These are phyloP conservation scores for Cordyceps javanica DNA, from an alignment of 2,329 filamentous ascomycete genomes.

Conservation along the genomic window DNA sequence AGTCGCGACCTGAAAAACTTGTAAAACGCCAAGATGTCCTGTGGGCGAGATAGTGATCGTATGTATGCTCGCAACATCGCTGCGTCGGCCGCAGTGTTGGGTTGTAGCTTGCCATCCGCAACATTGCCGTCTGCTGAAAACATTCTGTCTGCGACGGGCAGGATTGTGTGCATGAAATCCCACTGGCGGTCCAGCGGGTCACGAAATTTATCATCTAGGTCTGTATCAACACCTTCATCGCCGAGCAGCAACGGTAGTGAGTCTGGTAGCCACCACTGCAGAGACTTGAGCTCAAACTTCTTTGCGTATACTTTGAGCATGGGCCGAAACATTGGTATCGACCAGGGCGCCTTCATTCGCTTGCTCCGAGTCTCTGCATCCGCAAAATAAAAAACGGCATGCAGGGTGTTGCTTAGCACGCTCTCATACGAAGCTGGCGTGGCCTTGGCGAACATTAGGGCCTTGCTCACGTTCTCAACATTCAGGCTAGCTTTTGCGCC, in stretches of 20 bases:
- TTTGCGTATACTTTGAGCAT: constrained; percentile 46
- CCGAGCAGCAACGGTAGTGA: constrained; percentile 26
- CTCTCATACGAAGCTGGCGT: constrained; percentile 36
- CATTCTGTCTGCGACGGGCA: constrained; percentile 28
- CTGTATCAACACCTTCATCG: constrained; percentile 8
- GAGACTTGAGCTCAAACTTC: constrained; percentile 39
- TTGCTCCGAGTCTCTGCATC: constrained; percentile 32
- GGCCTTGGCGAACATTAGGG: constrained; percentile 38
- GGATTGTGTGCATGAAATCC: constrained; percentile 25
- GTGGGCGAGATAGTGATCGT: constrained; percentile 31
- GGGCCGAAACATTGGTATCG: constrained; percentile 35
- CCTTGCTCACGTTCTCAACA: constrained; percentile 40
- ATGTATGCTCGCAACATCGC: constrained; percentile 45
- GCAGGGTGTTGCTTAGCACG: constrained; percentile 36
- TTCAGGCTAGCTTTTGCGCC: constrained; percentile 58
- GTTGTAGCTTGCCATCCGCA: constrained; percentile 25
- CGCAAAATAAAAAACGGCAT: constrained; percentile 42
- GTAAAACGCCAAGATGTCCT: constrained; percentile 40
- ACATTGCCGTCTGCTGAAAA: constrained; percentile 20
- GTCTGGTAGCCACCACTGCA: constrained; percentile 36
- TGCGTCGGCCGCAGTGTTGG: constrained; percentile 33
- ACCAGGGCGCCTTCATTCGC: constrained; percentile 25
- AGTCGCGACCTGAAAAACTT: constrained; percentile 39
- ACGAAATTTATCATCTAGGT: constrained; percentile 20
- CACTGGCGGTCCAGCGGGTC: constrained; percentile 18